These are phyloP conservation scores for Trypethelium eluteriae DNA, from an alignment of 495 filamentous ascomycete species.

Conservation along the genomic window DNA sequence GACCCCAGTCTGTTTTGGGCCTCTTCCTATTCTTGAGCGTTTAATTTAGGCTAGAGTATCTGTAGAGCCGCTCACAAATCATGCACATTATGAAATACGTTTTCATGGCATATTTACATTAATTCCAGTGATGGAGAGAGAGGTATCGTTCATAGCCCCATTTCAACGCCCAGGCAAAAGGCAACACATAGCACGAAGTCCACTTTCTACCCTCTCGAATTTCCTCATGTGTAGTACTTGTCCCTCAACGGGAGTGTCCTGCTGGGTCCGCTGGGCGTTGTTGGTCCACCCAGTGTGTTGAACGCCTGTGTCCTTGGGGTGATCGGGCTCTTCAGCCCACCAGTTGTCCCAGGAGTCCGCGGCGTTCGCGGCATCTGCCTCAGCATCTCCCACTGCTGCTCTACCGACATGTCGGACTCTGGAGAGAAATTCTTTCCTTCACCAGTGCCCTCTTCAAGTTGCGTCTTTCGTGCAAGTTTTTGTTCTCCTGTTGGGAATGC, in stretches of 20 bases:
- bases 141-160: not conserved
- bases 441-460: constrained; percentile 24
- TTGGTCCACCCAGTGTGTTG: constrained; percentile 12
- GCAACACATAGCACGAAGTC: not conserved
- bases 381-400: constrained; percentile 36
- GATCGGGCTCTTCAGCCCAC: constrained; percentile 27
- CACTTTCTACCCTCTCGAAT: not conserved
- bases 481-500: constrained; percentile 29
- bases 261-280: not conserved
- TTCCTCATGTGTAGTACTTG: constrained; percentile 9
- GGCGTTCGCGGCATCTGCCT: constrained; percentile 34
- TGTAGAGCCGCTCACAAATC: not conserved
- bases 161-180: not conserved
- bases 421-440: constrained; percentile 29
- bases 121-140: not conserved
- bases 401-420: constrained; percentile 29
- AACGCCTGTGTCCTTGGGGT: constrained; percentile 41
- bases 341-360: constrained; percentile 31
- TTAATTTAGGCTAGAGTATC: not conserved
- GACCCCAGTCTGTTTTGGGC: not conserved
- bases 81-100: not conserved
- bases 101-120: not conserved
- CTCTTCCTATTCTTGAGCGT: not conserved
- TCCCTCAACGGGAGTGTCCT: constrained; percentile 2
- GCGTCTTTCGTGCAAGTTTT: constrained; percentile 20